Base-by-base conservation (phyloP, 148 eudicot species). In the Suaeda aralocaspica region DNA sequence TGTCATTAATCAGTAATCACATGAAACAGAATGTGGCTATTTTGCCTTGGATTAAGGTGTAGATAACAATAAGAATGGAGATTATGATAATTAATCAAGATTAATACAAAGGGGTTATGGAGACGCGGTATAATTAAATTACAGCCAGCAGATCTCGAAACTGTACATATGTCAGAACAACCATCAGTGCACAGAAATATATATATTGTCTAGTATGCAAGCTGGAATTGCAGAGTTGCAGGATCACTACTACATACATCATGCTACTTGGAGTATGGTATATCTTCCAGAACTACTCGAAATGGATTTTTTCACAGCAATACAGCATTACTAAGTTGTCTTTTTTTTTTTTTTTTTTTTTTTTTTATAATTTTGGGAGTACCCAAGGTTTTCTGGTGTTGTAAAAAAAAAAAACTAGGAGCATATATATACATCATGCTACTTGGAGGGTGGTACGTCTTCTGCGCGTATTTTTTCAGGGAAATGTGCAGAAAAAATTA, bases 1-100 rank as follows among this genome's bases (percentile, higher is more conserved):
- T 72, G 55, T 49, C 39, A 25, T 50, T 57, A n/a, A 63, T 41
- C 49, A 63, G 48, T 58, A 77, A 31, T 30, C 72, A 77, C 73
- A 62, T 59, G 64, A 72, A 64, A 24, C 51, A 51, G 69, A 59
- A 70, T 49, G 66, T 58, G 61, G 50, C 41, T 45, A 69, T 72
- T 36, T 55, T 66, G 65, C 41, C 44, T 49, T 39, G n/a, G 18
- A 63, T 21, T 69, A 53, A n/a, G 70, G 6, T 28, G 39, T 24
- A 45, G n/a, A 51, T 36, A 77, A 31, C 30, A 61, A 19, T 67
- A 41, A 67, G 55, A 57, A 28, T 67, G 65, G 42, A 60, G 14
- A 42, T 53, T 59, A 67, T 36, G 29, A 48, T 52, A 31, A 45
- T 67, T 51, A 33, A 67, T 53, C 24, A 24, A 36, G 46, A 45